Conservation (phyloP, 1,284 basidiomycete species). For the Ceratobasidium sp. region DNA sequence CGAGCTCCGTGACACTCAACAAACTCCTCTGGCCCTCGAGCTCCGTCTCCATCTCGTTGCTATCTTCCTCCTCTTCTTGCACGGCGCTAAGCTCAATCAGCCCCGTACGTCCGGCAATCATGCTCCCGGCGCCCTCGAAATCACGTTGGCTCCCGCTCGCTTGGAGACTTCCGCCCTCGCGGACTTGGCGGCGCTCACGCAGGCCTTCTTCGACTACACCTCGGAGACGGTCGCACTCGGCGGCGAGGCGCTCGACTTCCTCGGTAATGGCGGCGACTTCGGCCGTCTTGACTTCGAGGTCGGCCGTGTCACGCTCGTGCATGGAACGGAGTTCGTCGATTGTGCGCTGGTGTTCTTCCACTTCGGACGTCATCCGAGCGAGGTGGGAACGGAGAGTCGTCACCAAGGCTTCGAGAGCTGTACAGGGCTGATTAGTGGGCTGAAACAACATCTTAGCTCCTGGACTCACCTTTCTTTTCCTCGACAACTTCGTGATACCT, state of each 20-base stretch:
- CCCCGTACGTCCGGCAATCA: slow-evolving; percentile 5
- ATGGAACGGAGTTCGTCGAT: slow-evolving; percentile 67
- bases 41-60: slow-evolving; percentile 62
- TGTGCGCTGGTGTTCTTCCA: slow-evolving; percentile 72
- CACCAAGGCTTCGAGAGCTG: slow-evolving; percentile 80
- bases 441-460: too few relatives aligned
- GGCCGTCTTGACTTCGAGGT: slow-evolving; percentile 63
- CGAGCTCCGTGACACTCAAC: slow-evolving; percentile 47
- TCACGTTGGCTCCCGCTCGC: slow-evolving; percentile 28
- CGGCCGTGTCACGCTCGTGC: slow-evolving; percentile 66
- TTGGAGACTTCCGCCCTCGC: slow-evolving; percentile 39
- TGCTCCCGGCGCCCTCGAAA: slow-evolving; percentile 26
- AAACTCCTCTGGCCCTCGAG: slow-evolving; percentile 64
- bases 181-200: slow-evolving; percentile 62
- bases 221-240: slow-evolving; percentile 81
- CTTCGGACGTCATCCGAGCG: slow-evolving; percentile 74
- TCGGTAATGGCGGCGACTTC: slow-evolving; percentile 67
- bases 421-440: slow-evolving; percentile 35
- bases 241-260: slow-evolving; percentile 76
- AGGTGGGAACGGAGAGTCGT: slow-evolving; percentile 73
- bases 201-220: slow-evolving; percentile 84
- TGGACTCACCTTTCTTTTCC: slow-evolving; percentile 77
- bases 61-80: slow-evolving; percentile 44
- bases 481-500: slow-evolving; percentile 76
- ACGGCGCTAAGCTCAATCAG: slow-evolving; percentile 36